Conservation (phyloP, 2,329 filamentous ascomycete genomes). For the Thielaviopsis musarum region DNA sequence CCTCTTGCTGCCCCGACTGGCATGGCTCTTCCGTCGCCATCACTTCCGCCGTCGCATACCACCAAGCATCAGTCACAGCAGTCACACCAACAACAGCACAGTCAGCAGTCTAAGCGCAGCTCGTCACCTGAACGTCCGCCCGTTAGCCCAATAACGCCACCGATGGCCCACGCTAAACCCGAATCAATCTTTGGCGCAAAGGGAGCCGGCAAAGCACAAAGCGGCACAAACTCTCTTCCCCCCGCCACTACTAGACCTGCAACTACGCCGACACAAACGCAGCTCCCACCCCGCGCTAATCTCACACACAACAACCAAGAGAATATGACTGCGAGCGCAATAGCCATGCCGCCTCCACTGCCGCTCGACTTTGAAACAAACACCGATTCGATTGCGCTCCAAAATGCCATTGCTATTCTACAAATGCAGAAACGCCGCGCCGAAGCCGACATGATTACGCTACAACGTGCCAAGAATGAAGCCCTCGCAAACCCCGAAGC, state of each 20-base stretch:
- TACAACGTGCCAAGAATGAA: conserved; percentile 52
- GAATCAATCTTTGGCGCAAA: conserved; percentile 8
- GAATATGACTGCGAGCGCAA: conserved; percentile 18
- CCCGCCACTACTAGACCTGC: neutral
- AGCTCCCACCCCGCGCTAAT: conserved; percentile 21
- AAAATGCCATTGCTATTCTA: conserved; percentile 69
- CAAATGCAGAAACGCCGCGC: conserved; percentile 74
- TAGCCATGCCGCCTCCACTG: conserved; percentile 30
- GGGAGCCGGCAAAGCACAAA: neutral
- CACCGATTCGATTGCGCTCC: conserved; percentile 73
- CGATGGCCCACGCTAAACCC: conserved; percentile 23
- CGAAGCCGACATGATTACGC: conserved; percentile 51
- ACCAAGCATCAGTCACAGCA: conserved; percentile 3
- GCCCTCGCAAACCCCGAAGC: conserved; percentile 54
- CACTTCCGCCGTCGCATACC: conserved; percentile 9
- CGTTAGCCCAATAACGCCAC: conserved; percentile 39
- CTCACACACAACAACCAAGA: conserved; percentile 30
- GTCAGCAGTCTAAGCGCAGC: conserved; percentile 17
- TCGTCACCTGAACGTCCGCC: conserved; percentile 32
- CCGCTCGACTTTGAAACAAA: conserved; percentile 48
- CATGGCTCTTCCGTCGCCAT: conserved; percentile 8
- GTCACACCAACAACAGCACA: neutral
- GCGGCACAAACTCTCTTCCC: neutral
- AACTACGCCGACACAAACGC: conserved; percentile 6
- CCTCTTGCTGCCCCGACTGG: conserved; percentile 7